phyloP scores from a whole-genome alignment of 2,329 filamentous ascomycete species.

The Fusarium poae region DNA sequence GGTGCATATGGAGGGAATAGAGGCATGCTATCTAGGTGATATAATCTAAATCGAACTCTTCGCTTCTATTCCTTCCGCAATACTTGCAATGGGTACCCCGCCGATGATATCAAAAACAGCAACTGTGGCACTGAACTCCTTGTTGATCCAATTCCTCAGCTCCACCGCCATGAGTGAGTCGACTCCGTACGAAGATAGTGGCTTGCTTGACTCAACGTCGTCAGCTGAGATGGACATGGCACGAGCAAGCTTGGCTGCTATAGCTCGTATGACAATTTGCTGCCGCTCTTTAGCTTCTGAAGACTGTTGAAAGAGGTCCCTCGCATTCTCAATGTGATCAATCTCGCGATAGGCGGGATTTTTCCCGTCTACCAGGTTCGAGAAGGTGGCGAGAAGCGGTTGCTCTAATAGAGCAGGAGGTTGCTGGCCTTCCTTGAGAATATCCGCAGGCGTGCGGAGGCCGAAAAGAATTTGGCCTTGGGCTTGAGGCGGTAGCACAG shows the following conservation, averaged over 20 bases:
- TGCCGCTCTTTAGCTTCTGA: neutral
- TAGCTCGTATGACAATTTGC: conserved; percentile 25
- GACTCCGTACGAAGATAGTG: conserved; percentile 43
- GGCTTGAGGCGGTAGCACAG: rapidly evolving
- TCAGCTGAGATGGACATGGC: conserved; percentile 50
- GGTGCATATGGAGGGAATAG: too few species aligned
- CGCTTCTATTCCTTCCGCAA: neutral
- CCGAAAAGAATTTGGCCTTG: conserved; percentile 1
- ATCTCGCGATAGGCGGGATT: rapidly evolving
- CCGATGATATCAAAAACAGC: conserved; percentile 6
- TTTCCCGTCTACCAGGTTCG: neutral
- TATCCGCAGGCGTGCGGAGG: neutral
- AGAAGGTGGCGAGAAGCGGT: neutral
- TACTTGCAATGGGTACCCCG: neutral
- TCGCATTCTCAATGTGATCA: neutral
- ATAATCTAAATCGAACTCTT: neutral
- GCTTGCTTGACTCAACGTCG: conserved; percentile 41
- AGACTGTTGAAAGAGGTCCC: conserved; percentile 46
- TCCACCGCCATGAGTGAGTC: conserved; percentile 59
- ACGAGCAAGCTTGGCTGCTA: conserved; percentile 51
- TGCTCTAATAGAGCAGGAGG: neutral
- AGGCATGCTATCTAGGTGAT: too few species aligned
- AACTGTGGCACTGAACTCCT: neutral
- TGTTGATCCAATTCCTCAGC: conserved; percentile 57
- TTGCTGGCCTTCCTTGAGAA: neutral